Evolutionary conservation across 2,329 filamentous ascomycete genomes (phyloP), one percentile per base, ranked within the genome.

Genomic region (Alternaria conjuncta): DNA sequence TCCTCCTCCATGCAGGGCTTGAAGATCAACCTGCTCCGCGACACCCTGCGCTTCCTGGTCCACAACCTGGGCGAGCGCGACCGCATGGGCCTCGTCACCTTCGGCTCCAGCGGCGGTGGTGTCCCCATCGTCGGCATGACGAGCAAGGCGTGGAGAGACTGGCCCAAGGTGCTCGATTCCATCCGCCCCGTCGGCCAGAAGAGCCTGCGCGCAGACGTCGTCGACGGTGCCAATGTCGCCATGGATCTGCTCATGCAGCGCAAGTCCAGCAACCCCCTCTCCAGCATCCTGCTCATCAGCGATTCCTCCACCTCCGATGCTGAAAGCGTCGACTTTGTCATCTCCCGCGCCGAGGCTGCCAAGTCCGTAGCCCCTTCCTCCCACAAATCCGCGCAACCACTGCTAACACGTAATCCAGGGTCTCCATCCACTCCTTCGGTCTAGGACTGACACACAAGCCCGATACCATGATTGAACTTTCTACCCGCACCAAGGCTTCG

Each of bases 1-100:
- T 98, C 96, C 0, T 97, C 95, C 1, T 98, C 96, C 0, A 99
- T 98, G 95, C 96, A 98, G 80, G 96, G 96, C n/a, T 88, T 99
- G 64, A 99, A 99, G 83, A 97, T 98, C 76, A 97, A 95, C 65
- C 86, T 99, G 1, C 88, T 99, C 13, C 90, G 94, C 45, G 96
- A 99, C 80, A 92, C 95, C 0, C 86, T 99, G 36, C 93, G 92
- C 63, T 99, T 98, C 79, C 90, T 99, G 80, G 93, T 99, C 3
- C 87, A 91, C 70, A 95, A 89, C 51, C 88, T 99, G 1, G 96
- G 96, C 30, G 94, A 97, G 71, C 88, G 94, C 57, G 96, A 99
- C 79, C 92, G 96, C 47, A 97, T 99, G 95, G 96, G 96, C 6
- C 82, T 99, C 46, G 96, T 99, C 21, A 97, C 96, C 0, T 99